Evolutionary conservation across 257 asterid species (phyloP).

Genomic region (Ophiorrhiza pumila): DNA sequence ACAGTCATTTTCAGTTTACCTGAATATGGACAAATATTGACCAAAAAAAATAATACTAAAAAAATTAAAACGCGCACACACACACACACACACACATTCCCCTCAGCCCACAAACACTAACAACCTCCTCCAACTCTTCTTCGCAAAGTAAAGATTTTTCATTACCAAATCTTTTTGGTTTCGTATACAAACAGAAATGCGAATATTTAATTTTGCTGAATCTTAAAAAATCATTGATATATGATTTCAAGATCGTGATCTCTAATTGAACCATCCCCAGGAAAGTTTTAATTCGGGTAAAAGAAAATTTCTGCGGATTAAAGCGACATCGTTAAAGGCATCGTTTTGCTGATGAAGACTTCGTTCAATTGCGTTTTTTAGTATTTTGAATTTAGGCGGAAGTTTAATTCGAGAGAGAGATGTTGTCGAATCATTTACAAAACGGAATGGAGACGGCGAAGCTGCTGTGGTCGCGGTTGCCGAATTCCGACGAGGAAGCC

Average conservation of each 20-base stretch:
- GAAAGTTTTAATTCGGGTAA: background rate
- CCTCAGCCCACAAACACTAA: background rate
- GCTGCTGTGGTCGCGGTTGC: slow-evolving; percentile 87
- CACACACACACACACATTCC: slow-evolving; percentile 12
- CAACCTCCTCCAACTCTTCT: background rate
- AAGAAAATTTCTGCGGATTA: background rate
- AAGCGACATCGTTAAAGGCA: background rate
- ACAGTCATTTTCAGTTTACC: background rate
- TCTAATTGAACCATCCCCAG: background rate
- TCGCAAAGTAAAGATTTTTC: background rate
- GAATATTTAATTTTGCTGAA: background rate
- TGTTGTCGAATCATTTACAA: slow-evolving; percentile 78
- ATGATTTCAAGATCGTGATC: slow-evolving; percentile 18
- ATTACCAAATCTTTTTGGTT: too few relatives aligned
- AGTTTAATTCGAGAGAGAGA: slow-evolving; percentile 9
- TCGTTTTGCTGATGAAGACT: slow-evolving; percentile 5
- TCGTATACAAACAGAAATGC: too few relatives aligned
- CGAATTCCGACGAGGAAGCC: slow-evolving; percentile 59
- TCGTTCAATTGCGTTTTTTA: background rate
- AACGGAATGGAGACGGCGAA: slow-evolving; percentile 87
- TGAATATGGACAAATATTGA: background rate
- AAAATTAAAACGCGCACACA: background rate
- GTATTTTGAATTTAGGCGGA: slow-evolving; percentile 9
- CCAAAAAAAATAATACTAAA: background rate
- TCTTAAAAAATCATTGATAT: background rate